Evolutionary conservation across 2,329 filamentous ascomycete genomes (phyloP).

Genomic region (Stemphylium vesicarium): DNA sequence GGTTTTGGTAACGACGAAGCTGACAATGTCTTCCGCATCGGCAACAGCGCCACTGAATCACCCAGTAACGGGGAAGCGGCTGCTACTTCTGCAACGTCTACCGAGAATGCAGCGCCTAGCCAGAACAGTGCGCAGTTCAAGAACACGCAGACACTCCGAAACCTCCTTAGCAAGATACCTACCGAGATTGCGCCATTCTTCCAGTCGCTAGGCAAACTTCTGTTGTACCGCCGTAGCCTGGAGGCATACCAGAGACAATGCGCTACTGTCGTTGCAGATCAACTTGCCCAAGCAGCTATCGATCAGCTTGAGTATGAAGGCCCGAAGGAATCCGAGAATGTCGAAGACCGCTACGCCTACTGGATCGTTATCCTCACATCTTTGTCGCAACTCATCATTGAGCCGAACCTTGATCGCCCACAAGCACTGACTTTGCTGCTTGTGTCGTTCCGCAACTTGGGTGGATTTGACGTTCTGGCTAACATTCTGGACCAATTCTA

Average conservation of each 20-base stretch:
- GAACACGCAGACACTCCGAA: constrained; percentile 79
- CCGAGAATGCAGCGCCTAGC: constrained; percentile 19
- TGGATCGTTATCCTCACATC: constrained; percentile 82
- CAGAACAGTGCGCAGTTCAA: constrained; percentile 60
- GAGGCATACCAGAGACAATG: constrained; percentile 70
- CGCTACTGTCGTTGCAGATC: constrained; percentile 66
- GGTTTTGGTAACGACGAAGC: constrained; percentile 50
- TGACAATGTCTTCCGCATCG: constrained; percentile 48
- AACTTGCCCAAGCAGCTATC: constrained; percentile 74
- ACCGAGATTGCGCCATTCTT: constrained; percentile 84
- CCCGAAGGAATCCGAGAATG: constrained; percentile 56
- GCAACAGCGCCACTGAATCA: constrained; percentile 29
- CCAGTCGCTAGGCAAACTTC: constrained; percentile 80
- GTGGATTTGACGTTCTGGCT: constrained; percentile 77
- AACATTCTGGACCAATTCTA: constrained; percentile 73
- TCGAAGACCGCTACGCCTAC: constrained; percentile 73
- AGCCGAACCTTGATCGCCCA: constrained; percentile 59
- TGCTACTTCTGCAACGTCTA: constrained; percentile 13
- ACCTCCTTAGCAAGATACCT: constrained; percentile 78
- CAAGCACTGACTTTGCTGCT: constrained; percentile 72
- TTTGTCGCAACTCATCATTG: constrained; percentile 78
- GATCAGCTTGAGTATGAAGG: constrained; percentile 65
- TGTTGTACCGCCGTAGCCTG: constrained; percentile 75
- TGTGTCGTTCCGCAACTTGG: constrained; percentile 82
- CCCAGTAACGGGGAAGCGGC: constrained; percentile 21